Base-by-base conservation (phyloP, 2,329 filamentous ascomycete genomes). In the Aspergillus piperis region DNA sequence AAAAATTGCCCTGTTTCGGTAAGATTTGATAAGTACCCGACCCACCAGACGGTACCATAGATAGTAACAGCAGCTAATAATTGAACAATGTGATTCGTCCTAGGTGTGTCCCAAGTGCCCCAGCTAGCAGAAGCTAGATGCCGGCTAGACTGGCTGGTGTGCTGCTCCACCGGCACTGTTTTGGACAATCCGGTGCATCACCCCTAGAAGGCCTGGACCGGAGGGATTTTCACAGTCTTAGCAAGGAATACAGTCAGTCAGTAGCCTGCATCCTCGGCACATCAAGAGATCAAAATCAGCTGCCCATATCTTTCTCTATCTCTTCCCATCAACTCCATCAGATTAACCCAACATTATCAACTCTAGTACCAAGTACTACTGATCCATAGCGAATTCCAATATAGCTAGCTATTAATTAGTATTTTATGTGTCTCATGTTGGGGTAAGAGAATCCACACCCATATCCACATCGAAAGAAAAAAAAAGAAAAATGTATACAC, bases 11-110 rank as follows among this genome's bases (percentile, higher is more conserved):
- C 42, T 47, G 53, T 55, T 55, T 41, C 53, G 42, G 53, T 55
- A 55, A 55, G 53, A 55, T 55, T 55, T 27, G 53, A 55, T 44
- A 36, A 55, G 53, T 55, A 55, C 53, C 53, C 30, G 53, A 55
- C 53, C 53, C 53, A 55, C 53, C 13, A 32, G 15, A 25, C 39
- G 15, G 53, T 55, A 55, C 53, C 53, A 55, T 55, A 55, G 53
- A 55, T 55, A 47, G 53, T 32, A 55, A 55, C 53, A 44, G 32
- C 52, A 30, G 17, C 38, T 54, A 42, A 42, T 41, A 55, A 55
- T 55, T 41, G 53, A 30, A 55, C 53, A 55, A 55, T 55, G 27
- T 47, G 53, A 55, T 55, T 55, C 42, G 53, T 55, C 42, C 53
- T 47, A 55, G 27, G 10, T n/a, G 32, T 36, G 32, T 15, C 11